Conservation (phyloP, 108 stramenopile genomes). For the Nitzschia palea region DNA sequence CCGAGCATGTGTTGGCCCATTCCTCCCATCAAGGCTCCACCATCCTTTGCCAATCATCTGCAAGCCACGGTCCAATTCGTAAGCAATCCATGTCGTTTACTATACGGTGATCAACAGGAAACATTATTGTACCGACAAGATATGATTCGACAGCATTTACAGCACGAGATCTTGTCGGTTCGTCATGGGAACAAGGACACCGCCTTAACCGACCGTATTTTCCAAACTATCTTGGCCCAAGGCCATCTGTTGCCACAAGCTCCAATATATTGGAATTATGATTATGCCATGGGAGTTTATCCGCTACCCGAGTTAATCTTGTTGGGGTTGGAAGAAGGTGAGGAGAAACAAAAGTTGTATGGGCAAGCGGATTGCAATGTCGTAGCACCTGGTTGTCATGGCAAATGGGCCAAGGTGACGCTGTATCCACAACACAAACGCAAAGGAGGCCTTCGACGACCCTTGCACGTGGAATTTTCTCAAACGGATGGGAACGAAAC, state of each 20-base stretch:
- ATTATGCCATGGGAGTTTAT: conserved; percentile 88
- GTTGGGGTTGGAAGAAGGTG: conserved; percentile 49
- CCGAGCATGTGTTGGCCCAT: conserved; percentile 67
- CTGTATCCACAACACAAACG: neutral
- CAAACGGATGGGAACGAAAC: neutral
- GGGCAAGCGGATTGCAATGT: neutral
- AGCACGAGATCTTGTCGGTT: conserved; percentile 55
- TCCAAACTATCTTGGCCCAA: conserved; percentile 88
- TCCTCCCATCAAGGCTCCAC: conserved; percentile 30
- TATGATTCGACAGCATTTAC: conserved; percentile 76
- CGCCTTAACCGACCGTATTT: conserved; percentile 21
- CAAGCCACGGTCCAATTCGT: conserved; percentile 31
- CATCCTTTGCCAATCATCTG: neutral
- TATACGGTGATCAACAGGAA: conserved; percentile 81
- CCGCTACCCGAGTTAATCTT: conserved; percentile 90
- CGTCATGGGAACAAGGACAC: neutral
- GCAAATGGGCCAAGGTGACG: conserved; percentile 19
- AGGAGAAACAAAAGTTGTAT: neutral
- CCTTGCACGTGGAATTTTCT: neutral
- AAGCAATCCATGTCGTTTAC: conserved; percentile 88
- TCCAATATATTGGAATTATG: conserved; percentile 92
- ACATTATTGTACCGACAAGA: conserved; percentile 91
- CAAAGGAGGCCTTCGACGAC: neutral
- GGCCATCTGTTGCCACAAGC: conserved; percentile 80
- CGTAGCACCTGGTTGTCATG: conserved; percentile 1